Evolutionary conservation across 805 yeast species (phyloP), one percentile per base, ranked within the genome.

Genomic region (Saccharomycopsis selenospora): DNA sequence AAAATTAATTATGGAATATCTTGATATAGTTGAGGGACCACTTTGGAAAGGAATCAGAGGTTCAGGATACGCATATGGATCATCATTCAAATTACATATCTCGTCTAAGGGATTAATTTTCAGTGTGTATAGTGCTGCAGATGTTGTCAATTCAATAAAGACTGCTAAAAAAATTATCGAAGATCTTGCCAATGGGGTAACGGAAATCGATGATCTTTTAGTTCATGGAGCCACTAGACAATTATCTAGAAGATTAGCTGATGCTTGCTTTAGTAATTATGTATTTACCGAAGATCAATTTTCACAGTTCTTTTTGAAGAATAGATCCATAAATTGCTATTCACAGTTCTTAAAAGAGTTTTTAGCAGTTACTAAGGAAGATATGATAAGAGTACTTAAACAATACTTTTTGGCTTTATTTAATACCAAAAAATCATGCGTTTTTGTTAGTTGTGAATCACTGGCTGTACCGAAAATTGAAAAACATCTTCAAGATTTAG

Each of bases 21-120:
- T 93, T 48, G 85, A 82, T 55, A 84, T 88, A 30, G 88, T 87
- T 17, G 99, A 93, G 63, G 99, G 99, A 2, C 99, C 98, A 29
- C 82, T 91, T 54, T 91, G 98, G 97, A 77, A 87, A 58, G 96
- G 95, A 48, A 85, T 93, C 28, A 77, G 99, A 66, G 99, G 99
- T 36, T 75, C 89, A 1, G 99, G 99, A 2, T 69, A 86, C 40
- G 97, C 97, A 0, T 93, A 93, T 63, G 97, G 96, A 33, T 93
- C 91, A 1, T 71, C 69, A 47, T 70, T 87, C 56, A 60, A 71
- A 40, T 71, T 77, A 43, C 73, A 75, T 53, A 60, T 76, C 10
- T 96, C 88, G 56, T 66, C 76, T 36, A 91, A 95, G 3, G 76
- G 73, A 46, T 64, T 91, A 53, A 70, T 72, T 3, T 86, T 82